phyloP scores from a whole-genome alignment of 2,329 filamentous ascomycete genomes.

The Lachnellula subtilissima region DNA sequence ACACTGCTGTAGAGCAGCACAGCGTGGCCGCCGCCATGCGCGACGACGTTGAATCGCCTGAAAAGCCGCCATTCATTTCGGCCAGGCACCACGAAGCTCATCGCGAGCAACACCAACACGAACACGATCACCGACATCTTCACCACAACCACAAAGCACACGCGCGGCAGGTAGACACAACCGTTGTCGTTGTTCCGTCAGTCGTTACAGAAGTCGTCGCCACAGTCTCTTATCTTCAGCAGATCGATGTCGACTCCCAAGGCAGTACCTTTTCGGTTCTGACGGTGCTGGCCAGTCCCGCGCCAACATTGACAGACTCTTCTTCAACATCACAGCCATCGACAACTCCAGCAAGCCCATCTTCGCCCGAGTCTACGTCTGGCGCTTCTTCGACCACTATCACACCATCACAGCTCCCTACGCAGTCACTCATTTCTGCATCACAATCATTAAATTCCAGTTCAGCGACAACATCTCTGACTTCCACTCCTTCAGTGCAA shows the following conservation, averaged over 20 bases:
- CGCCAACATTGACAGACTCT: constrained; percentile 9
- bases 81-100: constrained; percentile 29
- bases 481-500: constrained; percentile 24
- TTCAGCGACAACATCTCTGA: constrained; percentile 15
- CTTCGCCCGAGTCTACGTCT: background rate
- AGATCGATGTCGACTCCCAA: constrained; percentile 28
- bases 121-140: constrained; percentile 22
- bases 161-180: constrained; percentile 5
- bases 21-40: constrained; percentile 22
- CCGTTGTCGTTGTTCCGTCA: constrained; percentile 5
- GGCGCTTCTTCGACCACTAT: background rate
- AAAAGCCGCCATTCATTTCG: constrained; percentile 33
- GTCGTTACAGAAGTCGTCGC: constrained; percentile 24
- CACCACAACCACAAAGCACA: constrained; percentile 16
- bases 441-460: constrained; percentile 25
- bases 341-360: constrained; percentile 1
- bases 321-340: background rate
- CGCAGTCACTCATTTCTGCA: constrained; percentile 2
- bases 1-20: constrained; percentile 30
- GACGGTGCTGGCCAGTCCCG: constrained; percentile 15
- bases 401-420: constrained; percentile 2
- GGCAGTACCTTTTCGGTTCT: constrained; percentile 24
- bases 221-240: constrained; percentile 29
- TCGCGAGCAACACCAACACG: constrained; percentile 25
- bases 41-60: constrained; percentile 14